Evolutionary conservation across 2,329 filamentous ascomycete genomes (phyloP), one percentile per base, ranked within the genome.

Genomic region (Massarina eburnea): DNA sequence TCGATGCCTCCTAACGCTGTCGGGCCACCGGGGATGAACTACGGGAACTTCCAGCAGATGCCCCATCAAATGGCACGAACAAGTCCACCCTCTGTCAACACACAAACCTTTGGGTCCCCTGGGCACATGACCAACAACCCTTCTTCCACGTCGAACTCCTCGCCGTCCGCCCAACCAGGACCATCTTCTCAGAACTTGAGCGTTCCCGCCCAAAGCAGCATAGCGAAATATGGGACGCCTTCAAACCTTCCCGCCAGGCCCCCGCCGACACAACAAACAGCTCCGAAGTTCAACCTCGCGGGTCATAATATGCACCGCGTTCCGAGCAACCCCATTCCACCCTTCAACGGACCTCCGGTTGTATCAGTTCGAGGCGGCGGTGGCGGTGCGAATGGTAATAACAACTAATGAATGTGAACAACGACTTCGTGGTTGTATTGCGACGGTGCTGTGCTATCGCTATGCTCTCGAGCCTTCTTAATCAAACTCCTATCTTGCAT

Each of bases 151-250:
- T 24, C 39, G 14, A 34, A 37, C 24, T 42, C 50, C 37, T 52
- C 48, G 8, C 54, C 48, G 22, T 30, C 34, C 5, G 58, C 59
- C 3, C 64, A 67, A 24, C 39, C 55, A 17, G 39, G 34, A 27
- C 48, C 49, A 29, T 40, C 49, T n/a, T 52, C 53, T 32, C 49
- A 57, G 17, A 45, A 36, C 18, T 49, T 60, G 6, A 55, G 60
- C n/a, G 49, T 60, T 15, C 57, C 61, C 20, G 62, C 60, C 43
- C 71, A 74, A 46, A 78, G 72, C 58, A 76, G 74, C 54, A 77
- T 81, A 42, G 76, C 78, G n/a, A 80, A 80, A 54, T 81, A 77
- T 66, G 79, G 78, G 22, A 77, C 78, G 24, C 76, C 78, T 4
- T 68, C 78, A 14, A 77, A 78, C 40, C 67, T 82, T 34, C 79